Base-by-base conservation (phyloP, 768 basidiomycete species). In the Termitomyces bulborhizus region DNA sequence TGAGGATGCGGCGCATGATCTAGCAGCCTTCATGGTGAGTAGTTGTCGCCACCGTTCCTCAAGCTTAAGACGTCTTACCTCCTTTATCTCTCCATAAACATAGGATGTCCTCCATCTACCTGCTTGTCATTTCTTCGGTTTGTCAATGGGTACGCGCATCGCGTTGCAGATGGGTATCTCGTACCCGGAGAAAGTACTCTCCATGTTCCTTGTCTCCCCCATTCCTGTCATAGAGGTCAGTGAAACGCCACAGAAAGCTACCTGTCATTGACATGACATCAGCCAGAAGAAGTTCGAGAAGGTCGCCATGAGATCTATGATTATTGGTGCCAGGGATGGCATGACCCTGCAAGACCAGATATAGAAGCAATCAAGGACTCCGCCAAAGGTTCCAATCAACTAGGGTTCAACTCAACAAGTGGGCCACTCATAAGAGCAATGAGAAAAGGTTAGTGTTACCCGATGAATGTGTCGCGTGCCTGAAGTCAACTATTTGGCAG, bases 71-170 rank as follows among this genome's bases (percentile, higher is more conserved):
- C 9, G 29, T 46, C 29, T 34, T 34, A 15, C 31, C 24, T 15
- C 37, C 37, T 18, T 7, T 11, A n/a, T 41, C 27, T 13, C 48
- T 31, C 12, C 3, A 9, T 15, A 26, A 37, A 42, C 9, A 6
- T 51, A 76, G 74, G 66, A 73, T 41, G 71, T 70, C 7, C 55
- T 76, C 8, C 51, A 63, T n/a, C 57, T 76, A 37, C 71, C 71
- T 5, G 62, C 70, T 1, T 76, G 73, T 53, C 72, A 74, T 60
- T 54, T 74, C 12, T 59, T 71, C 21, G 73, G 70, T 4, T 31
- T 74, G n/a, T 73, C 72, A 0, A 64, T 71, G 65, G 74, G 74
- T 12, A 58, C 71, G 0, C 69, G 65, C 51, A 63, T 69, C 4
- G 68, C 72, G 13, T 43, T 74, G 27, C 65, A 73, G 55, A 54